Evolutionary conservation across 768 basidiomycete species (phyloP), one percentile per base, ranked within the genome.

Genomic region (Naganishia friedmannii): DNA sequence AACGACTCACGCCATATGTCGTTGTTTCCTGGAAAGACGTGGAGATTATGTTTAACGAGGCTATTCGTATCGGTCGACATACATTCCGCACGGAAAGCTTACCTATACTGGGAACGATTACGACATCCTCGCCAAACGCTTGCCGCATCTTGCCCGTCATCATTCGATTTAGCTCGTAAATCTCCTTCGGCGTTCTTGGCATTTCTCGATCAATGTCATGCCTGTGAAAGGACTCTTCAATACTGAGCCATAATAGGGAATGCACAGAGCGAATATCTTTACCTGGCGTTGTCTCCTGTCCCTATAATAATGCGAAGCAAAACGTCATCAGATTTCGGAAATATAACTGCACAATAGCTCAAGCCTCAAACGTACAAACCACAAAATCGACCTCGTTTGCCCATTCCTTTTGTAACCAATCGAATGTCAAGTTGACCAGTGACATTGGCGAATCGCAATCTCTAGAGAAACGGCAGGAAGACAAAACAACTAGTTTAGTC

Each of bases 361-460:
- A 12, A 37, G 34, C 12, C 12, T 37, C 12, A 37, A 15, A 67
- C 71, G 26, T 65, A 72, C 90, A 93, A 42, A 96, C 84, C 37
- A 96, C 91, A 78, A 94, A 96, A 77, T 96, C 93, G 46, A 96
- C 86, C 74, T 93, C 87, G 70, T 86, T 84, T 51, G 88, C 86
- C 91, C 91, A 93, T 71, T 90, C 85, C 73, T 87, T 84, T 65
- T 88, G 88, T 67, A 94, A 80, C 82, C 85, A 91, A 73, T 93
- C 88, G 63, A 96, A 85, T 12, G 92, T 92, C 46, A 86, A 84
- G 78, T 96, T 90, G 37, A 89, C 87, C n/a, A 94, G 85, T 15
- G 83, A 81, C 54, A 91, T 82, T 0, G 93, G 91, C 19, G 92
- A 86, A 80, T 96, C 93, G 75, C 93, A 81, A 68, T 81, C 78